Base-by-base conservation (phyloP, 768 basidiomycete genomes). In the Lactarius sp. region DNA sequence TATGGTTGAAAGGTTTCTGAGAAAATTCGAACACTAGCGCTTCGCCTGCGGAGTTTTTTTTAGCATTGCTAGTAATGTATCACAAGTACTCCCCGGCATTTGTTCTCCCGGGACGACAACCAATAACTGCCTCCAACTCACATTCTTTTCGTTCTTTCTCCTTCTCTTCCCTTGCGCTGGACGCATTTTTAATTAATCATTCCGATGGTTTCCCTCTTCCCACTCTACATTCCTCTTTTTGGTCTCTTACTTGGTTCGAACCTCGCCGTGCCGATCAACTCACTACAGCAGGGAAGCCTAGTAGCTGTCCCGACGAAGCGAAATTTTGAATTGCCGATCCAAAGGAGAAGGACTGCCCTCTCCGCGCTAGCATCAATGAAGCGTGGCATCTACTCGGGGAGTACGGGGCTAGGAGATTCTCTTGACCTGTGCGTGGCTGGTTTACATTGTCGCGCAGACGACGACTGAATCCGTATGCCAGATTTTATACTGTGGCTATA, bases 401-500 rank as follows among this genome's bases (percentile, higher is more conserved):
- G 47, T n/a, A 64, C 57, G 10, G 66, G 66, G 7, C 27, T 67
- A 27, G 66, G 66, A 22, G 66, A 67, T 44, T 49, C 20, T 10
- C 34, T 55, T n/a, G 66, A 67, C 56, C 12, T 51, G 66, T 67
- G n/a, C 22, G 66, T 34, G 13, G 10, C 31, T 47, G n/a, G 13
- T 14, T 18, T 37, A 22, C 16, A 34, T 31, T 31, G 39, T 34
- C 36, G 27, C 20, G 9, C 34, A 14, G 12, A 22, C 3, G 39
- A 36, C 37, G 20, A 33, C 33, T 60, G 20, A 57, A 14, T 9
- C 13, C 12, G n/a, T 16, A 10, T 6, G 10, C 20, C 31, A 67
- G 66, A 41, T 51, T 61, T 47, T 67, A 67, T 27, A 47, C 56
- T 7, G 66, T 67, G 13, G 36, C 66, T 7, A 61, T 67, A 33